Conservation (phyloP, 768 basidiomycete genomes). For the Tulasnella sp. region DNA sequence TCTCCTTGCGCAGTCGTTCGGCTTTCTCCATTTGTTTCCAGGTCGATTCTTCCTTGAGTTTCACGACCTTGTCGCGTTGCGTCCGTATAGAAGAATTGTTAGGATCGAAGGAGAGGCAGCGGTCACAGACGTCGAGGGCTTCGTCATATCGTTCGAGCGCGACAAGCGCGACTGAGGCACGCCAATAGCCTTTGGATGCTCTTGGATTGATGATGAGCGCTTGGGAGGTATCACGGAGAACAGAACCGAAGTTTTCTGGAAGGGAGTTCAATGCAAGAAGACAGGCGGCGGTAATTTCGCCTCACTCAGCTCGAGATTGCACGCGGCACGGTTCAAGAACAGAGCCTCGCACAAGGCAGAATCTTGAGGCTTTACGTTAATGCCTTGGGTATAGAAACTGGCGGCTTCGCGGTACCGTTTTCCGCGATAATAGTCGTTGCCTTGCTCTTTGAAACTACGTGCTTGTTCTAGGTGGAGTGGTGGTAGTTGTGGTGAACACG, state of each 20-base stretch:
- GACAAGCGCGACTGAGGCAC: conserved; percentile 66
- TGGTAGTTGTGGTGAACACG: background rate
- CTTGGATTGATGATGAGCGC: conserved; percentile 49
- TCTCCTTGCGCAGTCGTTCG: conserved; percentile 38
- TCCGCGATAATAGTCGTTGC: conserved; percentile 85
- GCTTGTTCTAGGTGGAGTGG: conserved; percentile 53
- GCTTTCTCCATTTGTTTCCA: conserved; percentile 30
- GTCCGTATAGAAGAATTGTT: conserved; percentile 42
- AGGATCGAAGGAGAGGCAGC: conserved; percentile 49
- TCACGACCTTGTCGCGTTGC: conserved; percentile 36
- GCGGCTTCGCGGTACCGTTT: conserved; percentile 79
- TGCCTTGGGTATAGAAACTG: conserved; percentile 79
- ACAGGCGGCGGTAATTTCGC: background rate
- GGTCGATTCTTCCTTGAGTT: conserved; percentile 21
- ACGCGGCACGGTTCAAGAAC: conserved; percentile 82
- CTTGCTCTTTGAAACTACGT: conserved; percentile 86
- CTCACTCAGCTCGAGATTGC: conserved; percentile 74
- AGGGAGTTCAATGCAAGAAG: background rate
- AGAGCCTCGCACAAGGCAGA: conserved; percentile 46
- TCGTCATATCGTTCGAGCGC: conserved; percentile 67
- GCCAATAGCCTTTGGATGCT: conserved; percentile 75
- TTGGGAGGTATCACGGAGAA: conserved; percentile 71
- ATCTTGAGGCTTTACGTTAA: conserved; percentile 73
- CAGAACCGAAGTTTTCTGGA: conserved; percentile 77
- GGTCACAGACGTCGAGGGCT: conserved; percentile 66